Evolutionary conservation across 768 basidiomycete species (phyloP), one percentile per base, ranked within the genome.

Genomic region (Tephrocybe rancida): DNA sequence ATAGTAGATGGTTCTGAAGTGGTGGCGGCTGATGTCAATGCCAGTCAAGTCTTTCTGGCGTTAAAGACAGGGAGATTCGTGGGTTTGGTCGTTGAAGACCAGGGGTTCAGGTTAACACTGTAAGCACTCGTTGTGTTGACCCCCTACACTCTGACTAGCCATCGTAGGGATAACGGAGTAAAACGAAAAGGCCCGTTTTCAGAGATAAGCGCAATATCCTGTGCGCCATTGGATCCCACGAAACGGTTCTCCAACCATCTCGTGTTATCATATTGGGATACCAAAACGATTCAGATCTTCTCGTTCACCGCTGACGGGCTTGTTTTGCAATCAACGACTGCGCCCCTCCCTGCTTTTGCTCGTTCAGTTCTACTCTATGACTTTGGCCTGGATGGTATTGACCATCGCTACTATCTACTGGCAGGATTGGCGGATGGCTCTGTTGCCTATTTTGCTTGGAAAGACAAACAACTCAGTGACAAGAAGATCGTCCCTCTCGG

Each of bases 391-490:
- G 67, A 74, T 64, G 66, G 62, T 58, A 38, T 58, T 37, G 57
- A 78, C 67, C 59, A 73, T 51, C 69, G 78, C 64, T 61, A 83
- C 1, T 81, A 87, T 56, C 73, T 95, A 8, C 73, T 96, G 26
- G 82, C 82, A 16, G 93, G 93, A 3, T 74, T 93, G 9, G 83
- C 79, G 2, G 84, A 96, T 64, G 94, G 94, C 1, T 83, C 83
- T 14, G 73, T 94, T 24, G 79, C 82, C 3, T 74, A 81, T 10
- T 83, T 82, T 60, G 53, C 70, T 0, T 84, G 86, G 67, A 75
- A 79, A 56, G 70, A 67, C 7, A 67, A 67, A 38, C 54, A 64
- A n/a, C 61, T 79, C 32, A 63, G 59, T 44, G 82, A 86, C 48
- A 71, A 75, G 63, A 92, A 86, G 61, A 62, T 82, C 14, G 73